Evolutionary conservation across 2,329 filamentous ascomycete genomes (phyloP), one percentile per base, ranked within the genome.

Genomic region (Colletotrichum magnum): DNA sequence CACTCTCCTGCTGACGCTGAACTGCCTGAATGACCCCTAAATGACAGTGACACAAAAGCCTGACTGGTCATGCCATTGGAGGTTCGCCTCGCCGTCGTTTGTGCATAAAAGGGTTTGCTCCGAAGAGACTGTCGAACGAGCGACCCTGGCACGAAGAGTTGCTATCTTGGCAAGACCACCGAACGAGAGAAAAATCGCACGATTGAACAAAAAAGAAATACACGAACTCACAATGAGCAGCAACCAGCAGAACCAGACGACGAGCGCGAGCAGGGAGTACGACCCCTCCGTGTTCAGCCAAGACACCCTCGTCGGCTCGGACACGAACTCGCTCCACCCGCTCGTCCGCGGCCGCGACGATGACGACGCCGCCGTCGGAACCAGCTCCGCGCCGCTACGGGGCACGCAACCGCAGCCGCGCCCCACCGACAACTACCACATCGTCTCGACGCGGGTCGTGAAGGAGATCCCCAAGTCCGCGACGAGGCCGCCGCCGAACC

Each of bases 381-480:
- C 28, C 10, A 32, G 28, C 15, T 26, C 15, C 39, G 18, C 10
- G 13, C 39, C 60, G 10, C 66, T 69, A 50, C 50, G 56, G 1
- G 66, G 66, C 13, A 69, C 56, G 2, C 52, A 69, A 2, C 66
- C 52, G 10, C 57, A 60, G 41, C 62, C 69, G 12, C 15, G 51
- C 1, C 21, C 45, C 28, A 15, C 60, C 12, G 69, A 71, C 47
- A 45, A 70, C 57, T 71, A 41, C 61, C 58, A 70, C 62, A 47
- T 56, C 45, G 48, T 60, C 21, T 62, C 68, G 7, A 68, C 53
- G 24, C 57, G 63, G 9, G 63, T 71, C 6, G 68, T 68, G 39
- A 70, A 71, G 21, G 67, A 67, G 21, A 66, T 69, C 0, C 67
- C 67, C 36, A 58, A 63, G 45, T 63, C 66, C 6, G 41, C 53